Evolutionary conservation across 805 yeast genomes (phyloP).

Genomic region (Sugiyamaella floridensis): DNA sequence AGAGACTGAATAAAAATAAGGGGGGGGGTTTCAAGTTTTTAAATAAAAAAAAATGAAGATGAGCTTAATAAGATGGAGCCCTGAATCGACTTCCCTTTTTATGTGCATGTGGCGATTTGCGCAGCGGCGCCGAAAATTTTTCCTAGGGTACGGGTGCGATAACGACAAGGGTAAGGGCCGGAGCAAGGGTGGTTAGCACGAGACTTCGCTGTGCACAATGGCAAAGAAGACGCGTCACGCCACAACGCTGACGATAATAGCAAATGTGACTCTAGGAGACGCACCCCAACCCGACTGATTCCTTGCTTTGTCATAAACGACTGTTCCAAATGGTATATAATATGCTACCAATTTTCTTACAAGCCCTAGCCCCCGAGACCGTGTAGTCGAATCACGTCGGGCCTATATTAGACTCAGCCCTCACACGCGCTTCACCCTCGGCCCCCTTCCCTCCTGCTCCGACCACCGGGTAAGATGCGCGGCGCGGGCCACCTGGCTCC

Average conservation of each 20-base stretch:
- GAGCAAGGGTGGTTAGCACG: neutral
- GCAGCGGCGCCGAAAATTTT: neutral
- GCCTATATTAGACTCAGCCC: too few relatives aligned
- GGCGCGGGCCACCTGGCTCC: slow-evolving; percentile 1
- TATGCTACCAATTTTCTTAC: too few relatives aligned
- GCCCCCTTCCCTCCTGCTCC: too few relatives aligned
- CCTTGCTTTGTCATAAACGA: too few relatives aligned
- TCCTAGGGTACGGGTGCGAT: neutral
- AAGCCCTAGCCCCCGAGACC: too few relatives aligned
- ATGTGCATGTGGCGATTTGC: neutral
- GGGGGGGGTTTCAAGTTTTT: too few relatives aligned
- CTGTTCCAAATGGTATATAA: too few relatives aligned
- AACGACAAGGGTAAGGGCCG: neutral
- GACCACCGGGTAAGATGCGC: neutral
- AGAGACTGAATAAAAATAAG: neutral
- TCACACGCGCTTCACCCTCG: too few relatives aligned
- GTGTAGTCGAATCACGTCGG: too few relatives aligned
- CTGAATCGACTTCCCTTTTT: neutral
- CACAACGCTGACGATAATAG: neutral
- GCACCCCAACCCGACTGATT: too few relatives aligned
- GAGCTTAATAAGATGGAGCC: neutral
- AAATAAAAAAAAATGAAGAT: neutral
- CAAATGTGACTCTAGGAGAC: too few relatives aligned
- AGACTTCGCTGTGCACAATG: neutral
- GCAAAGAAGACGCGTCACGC: neutral